phyloP scores from a whole-genome alignment of 2,329 filamentous ascomycete species.

The Phoma sp. region DNA sequence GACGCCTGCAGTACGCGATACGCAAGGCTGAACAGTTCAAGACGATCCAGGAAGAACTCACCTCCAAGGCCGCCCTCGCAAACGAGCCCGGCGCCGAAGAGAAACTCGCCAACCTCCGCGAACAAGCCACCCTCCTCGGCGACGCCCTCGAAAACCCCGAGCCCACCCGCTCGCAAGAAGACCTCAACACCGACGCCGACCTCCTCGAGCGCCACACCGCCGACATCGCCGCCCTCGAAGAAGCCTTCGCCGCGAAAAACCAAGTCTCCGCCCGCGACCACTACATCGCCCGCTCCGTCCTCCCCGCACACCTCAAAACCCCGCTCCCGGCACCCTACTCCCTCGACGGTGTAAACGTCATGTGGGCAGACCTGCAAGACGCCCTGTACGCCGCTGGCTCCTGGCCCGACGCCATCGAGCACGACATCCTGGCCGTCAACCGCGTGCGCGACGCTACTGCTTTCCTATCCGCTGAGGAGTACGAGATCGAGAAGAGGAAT shows the following conservation, averaged over 20 bases:
- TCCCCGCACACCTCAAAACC: slow-evolving; percentile 29
- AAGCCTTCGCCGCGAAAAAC: slow-evolving; percentile 33
- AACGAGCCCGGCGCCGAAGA: slow-evolving; percentile 30
- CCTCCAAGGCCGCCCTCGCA: slow-evolving; percentile 25
- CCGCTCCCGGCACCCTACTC: slow-evolving; percentile 31
- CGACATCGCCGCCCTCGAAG: slow-evolving; percentile 29
- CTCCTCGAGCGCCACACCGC: slow-evolving; percentile 18
- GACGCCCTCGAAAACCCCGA: slow-evolving; percentile 26
- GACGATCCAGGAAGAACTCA: slow-evolving; percentile 24
- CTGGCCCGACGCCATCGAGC: slow-evolving; percentile 33
- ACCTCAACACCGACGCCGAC: slow-evolving; percentile 20
- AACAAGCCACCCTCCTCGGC: slow-evolving; percentile 18
- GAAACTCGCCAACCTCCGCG: slow-evolving; percentile 24
- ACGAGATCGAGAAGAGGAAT: slow-evolving; percentile 21
- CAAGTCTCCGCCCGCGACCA: slow-evolving; percentile 26
- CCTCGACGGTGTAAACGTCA: slow-evolving; percentile 35
- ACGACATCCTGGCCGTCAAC: slow-evolving; percentile 31
- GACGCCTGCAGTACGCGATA: slow-evolving; percentile 32
- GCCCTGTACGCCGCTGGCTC: slow-evolving; percentile 33
- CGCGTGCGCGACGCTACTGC: slow-evolving; percentile 15
- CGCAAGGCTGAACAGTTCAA: slow-evolving; percentile 36
- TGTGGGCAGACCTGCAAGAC: slow-evolving; percentile 47
- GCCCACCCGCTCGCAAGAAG: slow-evolving; percentile 18
- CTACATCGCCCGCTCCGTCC: slow-evolving; percentile 34
- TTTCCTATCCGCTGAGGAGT: slow-evolving; percentile 31